Percentiles rank a stretch among this genome's conserved stretches.
Conservation (phyloP, 805 yeast species). For the Candida pseudofarinosa region DNA sequence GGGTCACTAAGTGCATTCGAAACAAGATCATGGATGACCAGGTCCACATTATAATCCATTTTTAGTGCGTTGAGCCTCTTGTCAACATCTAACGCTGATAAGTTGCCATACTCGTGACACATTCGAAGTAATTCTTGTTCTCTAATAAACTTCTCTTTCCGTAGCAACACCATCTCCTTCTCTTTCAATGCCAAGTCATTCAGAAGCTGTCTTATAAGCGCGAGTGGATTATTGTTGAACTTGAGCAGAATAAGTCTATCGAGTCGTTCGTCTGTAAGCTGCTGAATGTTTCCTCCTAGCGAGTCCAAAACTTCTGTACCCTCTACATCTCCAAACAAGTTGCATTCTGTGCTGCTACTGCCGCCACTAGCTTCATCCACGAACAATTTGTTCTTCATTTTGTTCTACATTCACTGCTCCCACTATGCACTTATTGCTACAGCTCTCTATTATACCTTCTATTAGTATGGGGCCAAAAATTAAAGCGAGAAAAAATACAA, state of each 20-base stretch:
- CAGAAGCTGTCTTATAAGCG: constrained; percentile 44
- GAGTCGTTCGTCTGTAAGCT: constrained; percentile 17
- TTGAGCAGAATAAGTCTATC: constrained; percentile 18
- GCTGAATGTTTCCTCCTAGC: constrained; percentile 16
- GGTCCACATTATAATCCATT: constrained; percentile 13
- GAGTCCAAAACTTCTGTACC: constrained; percentile 1
- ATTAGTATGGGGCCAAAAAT: neutral
- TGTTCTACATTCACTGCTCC: too few relatives aligned
- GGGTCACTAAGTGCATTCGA: constrained; percentile 25
- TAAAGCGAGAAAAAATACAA: neutral
- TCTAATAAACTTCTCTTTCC: constrained; percentile 26
- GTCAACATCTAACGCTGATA: constrained; percentile 34
- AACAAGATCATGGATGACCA: constrained; percentile 23
- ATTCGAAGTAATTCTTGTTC: constrained; percentile 32
- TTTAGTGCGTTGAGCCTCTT: constrained; percentile 15
- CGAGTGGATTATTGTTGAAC: constrained; percentile 21
- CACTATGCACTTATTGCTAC: too few relatives aligned
- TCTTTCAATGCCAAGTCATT: constrained; percentile 46
- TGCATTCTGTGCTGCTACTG: neutral
- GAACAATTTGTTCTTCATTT: neutral
- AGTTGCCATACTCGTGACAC: constrained; percentile 32
- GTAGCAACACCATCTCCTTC: constrained; percentile 37
- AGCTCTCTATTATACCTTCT: neutral
- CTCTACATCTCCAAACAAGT: constrained; percentile 2
- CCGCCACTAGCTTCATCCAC: neutral